phyloP scores from a whole-genome alignment of 2,329 filamentous ascomycete species.

The Metarhizium robertsii region DNA sequence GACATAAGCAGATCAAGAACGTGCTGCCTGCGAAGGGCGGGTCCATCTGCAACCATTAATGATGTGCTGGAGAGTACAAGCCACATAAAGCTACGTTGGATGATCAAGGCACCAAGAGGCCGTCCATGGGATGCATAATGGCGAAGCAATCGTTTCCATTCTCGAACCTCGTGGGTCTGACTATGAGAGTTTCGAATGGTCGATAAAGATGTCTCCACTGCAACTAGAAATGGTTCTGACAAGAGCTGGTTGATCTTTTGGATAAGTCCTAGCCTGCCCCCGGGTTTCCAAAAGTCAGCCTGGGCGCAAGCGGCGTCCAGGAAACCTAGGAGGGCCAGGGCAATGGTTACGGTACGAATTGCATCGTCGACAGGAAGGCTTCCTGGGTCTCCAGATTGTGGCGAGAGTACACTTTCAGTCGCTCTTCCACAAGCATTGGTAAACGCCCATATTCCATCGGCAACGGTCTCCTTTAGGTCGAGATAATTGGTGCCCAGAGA shows the following conservation, averaged over 20 bases:
- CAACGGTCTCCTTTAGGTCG: constrained; percentile 56
- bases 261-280: constrained; percentile 65
- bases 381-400: constrained; percentile 45
- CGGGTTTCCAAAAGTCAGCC: constrained; percentile 69
- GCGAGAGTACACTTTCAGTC: constrained; percentile 44
- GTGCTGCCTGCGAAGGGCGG: constrained; percentile 50
- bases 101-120: constrained; percentile 81
- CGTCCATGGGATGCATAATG: constrained; percentile 73
- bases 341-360: constrained; percentile 62
- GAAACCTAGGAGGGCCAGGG: constrained; percentile 83
- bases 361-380: constrained; percentile 56
- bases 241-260: constrained; percentile 63
- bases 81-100: constrained; percentile 83
- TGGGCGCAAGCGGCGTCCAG: constrained; percentile 72
- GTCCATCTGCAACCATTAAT: constrained; percentile 55
- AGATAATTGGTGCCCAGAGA: constrained; percentile 66
- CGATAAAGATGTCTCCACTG: constrained; percentile 82
- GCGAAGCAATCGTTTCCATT: constrained; percentile 81
- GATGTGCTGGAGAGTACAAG: constrained; percentile 73
- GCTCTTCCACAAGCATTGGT: constrained; percentile 59
- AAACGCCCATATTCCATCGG: constrained; percentile 61
- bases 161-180: constrained; percentile 55
- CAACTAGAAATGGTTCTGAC: constrained; percentile 75
- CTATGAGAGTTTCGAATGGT: constrained; percentile 73
- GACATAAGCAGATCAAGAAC: constrained; percentile 67